Base-by-base conservation (phyloP, 345 rosid species). In the Rubroshorea leprosula region DNA sequence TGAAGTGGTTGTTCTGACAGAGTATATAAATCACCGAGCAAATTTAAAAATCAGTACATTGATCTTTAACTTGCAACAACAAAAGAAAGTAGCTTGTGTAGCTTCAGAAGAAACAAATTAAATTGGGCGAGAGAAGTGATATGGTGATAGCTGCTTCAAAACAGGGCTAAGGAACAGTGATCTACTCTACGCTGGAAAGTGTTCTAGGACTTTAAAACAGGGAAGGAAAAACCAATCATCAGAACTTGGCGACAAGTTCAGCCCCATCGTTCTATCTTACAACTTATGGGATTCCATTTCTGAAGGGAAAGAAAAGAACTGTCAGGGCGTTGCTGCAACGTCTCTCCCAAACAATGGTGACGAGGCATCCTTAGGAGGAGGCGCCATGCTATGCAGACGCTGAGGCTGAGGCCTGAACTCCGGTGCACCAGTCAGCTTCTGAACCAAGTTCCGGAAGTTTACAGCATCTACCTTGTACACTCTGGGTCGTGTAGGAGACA, bases 371-470 rank as follows among this genome's bases (percentile, higher is more conserved):
- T 66, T 68, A 2, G 79, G 79, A 1, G 82, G 76, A 5, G 91
- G 87, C 0, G 83, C 80, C 19, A 61, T 70, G 26, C 57, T 66
- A 43, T 54, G 78, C 6, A 77, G 72, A 25, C 80, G 71, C 51
- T 60, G 62, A 60, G 72, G 51, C 49, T 55, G 74, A 48, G 66
- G 10, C 63, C 31, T 63, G 17, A 22, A 21, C n/a, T 74, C 73
- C 0, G 80, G 62, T 47, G 85, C 74, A 45, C 86, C 86, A 1
- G 98, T 92, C 45, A 91, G 85, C 77, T 72, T 76, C 74, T 88
- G 96, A 54, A 91, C 98, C 74, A 91, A 79, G 43, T 80, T 90
- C 59, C 83, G 66, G 80, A 91, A 91, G 70, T 91, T 75, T 4
- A 74, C 52, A 26, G 95, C 80, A 16, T 88, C 88, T 6, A 91